These are phyloP conservation scores for Balakata baccata DNA, from an alignment of 345 rosid species.

Conservation along the genomic window DNA sequence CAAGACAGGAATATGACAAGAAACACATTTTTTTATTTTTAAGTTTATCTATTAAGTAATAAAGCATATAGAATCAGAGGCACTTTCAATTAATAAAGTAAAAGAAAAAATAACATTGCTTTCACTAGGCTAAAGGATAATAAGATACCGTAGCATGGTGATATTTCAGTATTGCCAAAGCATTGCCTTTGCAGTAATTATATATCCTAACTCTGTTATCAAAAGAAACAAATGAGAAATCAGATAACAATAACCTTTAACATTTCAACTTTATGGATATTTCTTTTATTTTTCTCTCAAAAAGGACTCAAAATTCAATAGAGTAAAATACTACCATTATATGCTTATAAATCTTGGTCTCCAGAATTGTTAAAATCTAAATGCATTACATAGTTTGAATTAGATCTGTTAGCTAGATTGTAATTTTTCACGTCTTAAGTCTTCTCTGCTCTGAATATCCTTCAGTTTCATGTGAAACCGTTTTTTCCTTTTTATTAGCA, in stretches of 20 bases:
- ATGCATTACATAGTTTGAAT: neutral
- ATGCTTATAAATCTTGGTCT: neutral
- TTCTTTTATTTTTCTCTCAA: too few species aligned
- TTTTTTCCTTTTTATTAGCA: neutral
- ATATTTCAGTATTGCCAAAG: slow-evolving; percentile 82
- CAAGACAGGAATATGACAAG: neutral
- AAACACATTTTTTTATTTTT: neutral
- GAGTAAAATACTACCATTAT: neutral
- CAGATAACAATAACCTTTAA: neutral
- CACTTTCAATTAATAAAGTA: neutral
- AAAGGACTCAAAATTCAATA: neutral
- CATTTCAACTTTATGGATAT: neutral
- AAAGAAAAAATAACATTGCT: neutral
- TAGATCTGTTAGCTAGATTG: neutral
- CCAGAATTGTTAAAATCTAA: neutral
- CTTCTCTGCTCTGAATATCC: too few species aligned
- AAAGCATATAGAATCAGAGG: neutral
- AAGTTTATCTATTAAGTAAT: neutral
- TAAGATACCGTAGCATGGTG: slow-evolving; percentile 63
- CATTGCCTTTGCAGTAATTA: slow-evolving; percentile 78
- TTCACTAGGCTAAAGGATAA: neutral
- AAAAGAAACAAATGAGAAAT: neutral
- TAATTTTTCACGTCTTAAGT: too few species aligned
- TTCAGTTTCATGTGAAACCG: neutral
- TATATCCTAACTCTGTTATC: slow-evolving; percentile 62